A percentile compares a stretch with the other conserved stretches of the same genome.
phyloP scores from a whole-genome alignment of 2,329 filamentous ascomycete species.

The Cladophialophora bantiana region DNA sequence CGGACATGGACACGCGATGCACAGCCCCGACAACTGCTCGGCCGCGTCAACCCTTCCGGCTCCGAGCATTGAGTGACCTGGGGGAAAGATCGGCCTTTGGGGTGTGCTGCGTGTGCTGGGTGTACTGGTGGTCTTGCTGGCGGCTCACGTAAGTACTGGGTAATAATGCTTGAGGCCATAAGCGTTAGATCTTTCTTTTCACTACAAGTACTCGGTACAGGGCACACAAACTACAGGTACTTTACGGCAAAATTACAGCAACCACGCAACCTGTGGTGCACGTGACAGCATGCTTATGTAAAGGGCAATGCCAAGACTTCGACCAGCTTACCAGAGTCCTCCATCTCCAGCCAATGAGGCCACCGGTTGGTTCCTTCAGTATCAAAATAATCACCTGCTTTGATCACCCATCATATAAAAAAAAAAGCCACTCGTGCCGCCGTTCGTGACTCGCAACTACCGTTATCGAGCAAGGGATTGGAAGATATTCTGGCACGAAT shows the following conservation, averaged over 20 bases:
- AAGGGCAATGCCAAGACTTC: not conserved
- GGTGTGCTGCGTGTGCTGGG: no score
- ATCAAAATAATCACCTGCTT: conserved; percentile 1
- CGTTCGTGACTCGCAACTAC: not conserved
- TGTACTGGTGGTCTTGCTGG: not conserved
- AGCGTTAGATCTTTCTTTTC: no score
- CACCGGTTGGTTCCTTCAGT: not conserved
- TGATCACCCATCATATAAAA: not conserved
- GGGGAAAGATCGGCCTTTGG: not conserved
- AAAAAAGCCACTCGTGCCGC: not conserved
- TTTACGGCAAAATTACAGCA: no score
- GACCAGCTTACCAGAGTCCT: not conserved
- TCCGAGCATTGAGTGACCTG: conserved; percentile 38
- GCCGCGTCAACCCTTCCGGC: conserved; percentile 30
- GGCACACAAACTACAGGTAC: no score
- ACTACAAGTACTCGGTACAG: no score
- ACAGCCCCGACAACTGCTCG: conserved; percentile 17
- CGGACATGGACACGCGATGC: conserved; percentile 7
- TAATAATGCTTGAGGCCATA: no score
- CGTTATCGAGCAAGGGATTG: not conserved
- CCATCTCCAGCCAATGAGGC: not conserved
- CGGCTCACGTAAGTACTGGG: not conserved
- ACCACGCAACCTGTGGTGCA: not conserved
- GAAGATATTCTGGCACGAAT: not conserved
- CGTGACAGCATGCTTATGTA: not conserved